Evolutionary conservation across 176 grass and related monocot species (phyloP).

Genomic region (Pharus latifolius): DNA sequence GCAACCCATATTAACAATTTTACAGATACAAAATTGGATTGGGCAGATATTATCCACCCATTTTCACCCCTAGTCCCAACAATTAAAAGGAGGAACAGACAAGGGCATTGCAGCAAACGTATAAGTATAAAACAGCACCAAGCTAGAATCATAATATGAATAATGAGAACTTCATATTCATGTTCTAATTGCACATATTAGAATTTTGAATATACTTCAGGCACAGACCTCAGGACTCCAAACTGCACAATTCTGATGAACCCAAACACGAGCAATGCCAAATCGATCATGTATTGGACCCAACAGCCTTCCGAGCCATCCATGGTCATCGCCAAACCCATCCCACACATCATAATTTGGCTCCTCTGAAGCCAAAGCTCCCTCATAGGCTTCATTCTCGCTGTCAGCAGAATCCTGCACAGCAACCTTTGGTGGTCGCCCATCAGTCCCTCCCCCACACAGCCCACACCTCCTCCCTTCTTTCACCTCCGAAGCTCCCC

Average conservation of each 20-base stretch:
- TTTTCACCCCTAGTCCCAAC: no score
- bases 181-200: not conserved
- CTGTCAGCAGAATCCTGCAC: constrained; percentile 67
- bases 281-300: constrained; percentile 82
- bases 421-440: constrained; percentile 70
- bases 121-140: constrained; percentile 7
- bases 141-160: not conserved
- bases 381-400: constrained; percentile 89
- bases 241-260: constrained; percentile 98
- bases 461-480: constrained; percentile 80
- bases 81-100: not conserved
- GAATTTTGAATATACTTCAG: constrained; percentile 1
- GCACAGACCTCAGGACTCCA: constrained; percentile 82
- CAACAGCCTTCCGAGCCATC: constrained; percentile 85
- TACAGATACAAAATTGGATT: no score
- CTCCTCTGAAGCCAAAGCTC: constrained; percentile 76
- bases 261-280: constrained; percentile 86
- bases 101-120: not conserved
- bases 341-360: constrained; percentile 88
- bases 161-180: not conserved
- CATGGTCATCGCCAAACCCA: constrained; percentile 85
- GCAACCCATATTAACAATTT: no score
- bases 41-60: no score
- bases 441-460: constrained; percentile 87
- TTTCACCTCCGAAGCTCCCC: constrained; percentile 30